Percentiles rank a stretch among this genome's conserved stretches.
Evolutionary conservation across 73 alveolate genomes (phyloP).

Genomic region (Paraurostyla sp.): DNA sequence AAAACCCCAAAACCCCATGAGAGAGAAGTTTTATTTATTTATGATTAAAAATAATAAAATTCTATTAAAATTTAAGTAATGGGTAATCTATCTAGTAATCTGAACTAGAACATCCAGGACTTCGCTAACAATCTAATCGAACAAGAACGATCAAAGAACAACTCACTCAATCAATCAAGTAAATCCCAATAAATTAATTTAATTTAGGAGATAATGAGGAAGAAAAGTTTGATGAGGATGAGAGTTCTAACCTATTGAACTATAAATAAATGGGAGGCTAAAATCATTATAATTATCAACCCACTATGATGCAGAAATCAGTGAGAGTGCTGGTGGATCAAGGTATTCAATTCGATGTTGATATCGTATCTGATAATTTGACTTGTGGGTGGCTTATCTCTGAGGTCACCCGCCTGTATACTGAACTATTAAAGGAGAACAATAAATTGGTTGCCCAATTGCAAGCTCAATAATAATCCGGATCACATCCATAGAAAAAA

Average conservation of each 20-base stretch:
- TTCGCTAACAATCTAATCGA: conserved; percentile 48
- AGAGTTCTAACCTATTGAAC: not conserved
- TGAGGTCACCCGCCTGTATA: conserved; percentile 70
- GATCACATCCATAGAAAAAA: no score
- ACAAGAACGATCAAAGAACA: conserved; percentile 45
- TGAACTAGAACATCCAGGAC: conserved; percentile 39
- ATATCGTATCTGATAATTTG: conserved; percentile 34
- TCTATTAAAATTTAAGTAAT: not conserved
- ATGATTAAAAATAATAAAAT: not conserved
- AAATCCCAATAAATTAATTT: not conserved
- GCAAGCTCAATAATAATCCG: not conserved
- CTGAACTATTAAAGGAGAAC: conserved; percentile 46
- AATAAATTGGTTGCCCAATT: conserved; percentile 5
- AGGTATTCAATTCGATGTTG: conserved; percentile 49
- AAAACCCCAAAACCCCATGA: not conserved
- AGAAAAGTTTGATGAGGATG: not conserved
- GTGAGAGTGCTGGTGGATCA: conserved; percentile 46
- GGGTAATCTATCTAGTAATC: conserved; percentile 53
- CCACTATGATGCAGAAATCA: conserved; percentile 14
- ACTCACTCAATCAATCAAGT: conserved; percentile 47
- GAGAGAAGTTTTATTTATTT: not conserved
- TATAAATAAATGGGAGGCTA: not conserved
- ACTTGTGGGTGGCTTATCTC: conserved; percentile 80
- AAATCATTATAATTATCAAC: not conserved
- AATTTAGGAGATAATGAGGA: conserved; percentile 36